Percentiles rank a stretch among this genome's conserved stretches.
Evolutionary conservation across 2,329 filamentous ascomycete species (phyloP).

Genomic region (Rutstroemia sp.): DNA sequence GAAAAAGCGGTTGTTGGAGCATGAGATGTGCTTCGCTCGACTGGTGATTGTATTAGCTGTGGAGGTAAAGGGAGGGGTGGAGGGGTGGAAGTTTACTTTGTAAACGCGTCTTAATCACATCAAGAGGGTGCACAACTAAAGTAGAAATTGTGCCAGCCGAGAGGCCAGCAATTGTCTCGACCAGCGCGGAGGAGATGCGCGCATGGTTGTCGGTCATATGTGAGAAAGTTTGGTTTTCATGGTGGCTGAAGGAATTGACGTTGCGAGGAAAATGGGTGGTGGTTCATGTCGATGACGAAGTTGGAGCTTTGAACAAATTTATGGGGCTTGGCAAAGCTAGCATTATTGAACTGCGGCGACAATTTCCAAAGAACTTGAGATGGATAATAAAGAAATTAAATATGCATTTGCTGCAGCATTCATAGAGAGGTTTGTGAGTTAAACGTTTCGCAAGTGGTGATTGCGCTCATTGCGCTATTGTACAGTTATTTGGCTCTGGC

Average conservation of each 20-base stretch:
- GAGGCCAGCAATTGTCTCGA: constrained; percentile 87
- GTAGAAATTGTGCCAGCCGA: constrained; percentile 83
- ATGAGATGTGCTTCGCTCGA: constrained; percentile 41
- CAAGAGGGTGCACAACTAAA: constrained; percentile 81
- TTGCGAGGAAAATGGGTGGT: constrained; percentile 7
- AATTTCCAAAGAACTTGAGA: neutral
- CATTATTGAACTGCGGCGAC: neutral
- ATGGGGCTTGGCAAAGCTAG: constrained; percentile 16
- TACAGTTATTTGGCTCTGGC: constrained; percentile 23
- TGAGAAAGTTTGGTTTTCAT: constrained; percentile 10
- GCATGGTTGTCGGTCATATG: constrained; percentile 34
- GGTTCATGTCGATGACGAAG: constrained; percentile 12
- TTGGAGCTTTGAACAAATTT: constrained; percentile 18
- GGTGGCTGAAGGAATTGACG: constrained; percentile 14
- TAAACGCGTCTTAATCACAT: constrained; percentile 93
- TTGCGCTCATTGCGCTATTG: constrained; percentile 20
- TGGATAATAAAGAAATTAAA: neutral
- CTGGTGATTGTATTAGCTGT: constrained; percentile 28
- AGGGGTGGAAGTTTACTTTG: constrained; percentile 52
- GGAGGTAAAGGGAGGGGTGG: constrained; percentile 32
- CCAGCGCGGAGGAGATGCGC: constrained; percentile 65
- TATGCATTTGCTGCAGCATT: too few relatives aligned
- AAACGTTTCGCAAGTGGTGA: constrained; percentile 21
- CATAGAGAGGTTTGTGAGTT: neutral
- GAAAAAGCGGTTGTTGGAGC: constrained; percentile 41